Evolutionary conservation across 768 basidiomycete genomes (phyloP), one percentile per base, ranked within the genome.

Genomic region (Leccinum ochraceum): DNA sequence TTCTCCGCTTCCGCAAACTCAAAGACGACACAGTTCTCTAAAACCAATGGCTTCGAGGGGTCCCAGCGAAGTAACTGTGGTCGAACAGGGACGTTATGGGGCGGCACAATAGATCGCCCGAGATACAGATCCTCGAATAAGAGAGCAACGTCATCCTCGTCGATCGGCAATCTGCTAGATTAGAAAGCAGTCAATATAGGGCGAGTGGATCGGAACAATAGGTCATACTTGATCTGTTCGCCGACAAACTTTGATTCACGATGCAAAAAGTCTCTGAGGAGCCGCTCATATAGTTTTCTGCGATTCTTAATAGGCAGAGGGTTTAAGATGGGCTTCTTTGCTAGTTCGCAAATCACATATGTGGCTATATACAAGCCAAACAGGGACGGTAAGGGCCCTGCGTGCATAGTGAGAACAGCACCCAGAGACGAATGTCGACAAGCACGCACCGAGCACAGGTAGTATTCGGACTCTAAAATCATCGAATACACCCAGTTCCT

Each of bases 391-490:
- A 97, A 75, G 0, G 95, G 91, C 0, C 73, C 73, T 74, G 44
- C 3, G 1, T 53, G 8, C 30, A 2, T 11, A 26, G 26, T 67
- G 34, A 60, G 56, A 13, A 59, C 14, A 22, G 4, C 6, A 50
- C n/a, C 24, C n/a, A 24, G 28, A 55, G 24, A 32, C 16, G 24
- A 17, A 6, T 49, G 44, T 36, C 36, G 28, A n/a, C n/a, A 52
- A 44, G 39, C 24, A 70, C 83, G 7, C 55, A 87, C 90, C 94
- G 3, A 98, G 81, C 5, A 98, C 96, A 30, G 96, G 96, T 11
- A 98, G 73, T 65, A 98, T 96, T 39, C 96, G 84, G 11, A 98
- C 92, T 32, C 96, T 80, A 77, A 98, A 98, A 71, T 97, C 92
- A 69, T 94, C 91, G 60, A 98, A 90, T 6, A 89, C 88, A 17